A percentile compares a stretch with the other conserved stretches of the same genome.
Conservation (phyloP, 2,329 filamentous ascomycete species). For the Celoporthe dispersa region DNA sequence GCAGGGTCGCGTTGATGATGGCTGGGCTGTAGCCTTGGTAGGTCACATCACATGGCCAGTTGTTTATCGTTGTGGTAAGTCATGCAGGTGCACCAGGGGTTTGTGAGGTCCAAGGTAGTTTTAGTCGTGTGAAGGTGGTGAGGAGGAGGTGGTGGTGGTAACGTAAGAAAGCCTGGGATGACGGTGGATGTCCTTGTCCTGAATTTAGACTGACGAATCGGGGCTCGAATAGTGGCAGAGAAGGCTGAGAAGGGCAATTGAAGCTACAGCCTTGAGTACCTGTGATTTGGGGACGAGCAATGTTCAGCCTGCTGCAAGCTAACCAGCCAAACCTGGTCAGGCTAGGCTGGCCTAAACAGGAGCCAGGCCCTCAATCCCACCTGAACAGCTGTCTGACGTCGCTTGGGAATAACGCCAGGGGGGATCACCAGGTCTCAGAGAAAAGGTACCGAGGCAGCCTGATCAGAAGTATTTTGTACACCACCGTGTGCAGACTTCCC, state of each 20-base stretch:
- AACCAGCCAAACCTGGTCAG: neutral
- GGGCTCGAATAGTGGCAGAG: constrained; percentile 25
- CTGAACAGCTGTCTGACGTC: neutral
- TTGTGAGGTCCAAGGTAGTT: neutral
- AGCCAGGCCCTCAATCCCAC: neutral
- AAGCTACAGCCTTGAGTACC: constrained; percentile 21
- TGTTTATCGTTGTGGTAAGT: constrained; percentile 13
- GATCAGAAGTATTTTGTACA: neutral
- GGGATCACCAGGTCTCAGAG: neutral
- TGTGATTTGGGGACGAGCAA: neutral
- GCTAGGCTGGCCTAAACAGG: constrained; percentile 6
- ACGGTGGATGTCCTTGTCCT: constrained; percentile 9
- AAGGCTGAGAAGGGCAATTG: constrained; percentile 24
- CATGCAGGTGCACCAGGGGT: constrained; percentile 19
- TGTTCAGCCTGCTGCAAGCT: neutral
- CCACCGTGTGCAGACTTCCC: neutral
- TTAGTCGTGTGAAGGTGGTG: constrained; percentile 2
- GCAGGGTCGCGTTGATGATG: neutral
- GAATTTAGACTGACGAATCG: constrained; percentile 22
- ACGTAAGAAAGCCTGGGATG: neutral
- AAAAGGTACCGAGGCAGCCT: neutral
- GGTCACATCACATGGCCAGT: constrained; percentile 29
- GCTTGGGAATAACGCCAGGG: neutral
- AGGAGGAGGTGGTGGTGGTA: neutral
- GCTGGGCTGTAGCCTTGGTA: constrained; percentile 13